phyloP scores from a whole-genome alignment of 164 flowering plant species.

The Magnolia kwangsiensis region DNA sequence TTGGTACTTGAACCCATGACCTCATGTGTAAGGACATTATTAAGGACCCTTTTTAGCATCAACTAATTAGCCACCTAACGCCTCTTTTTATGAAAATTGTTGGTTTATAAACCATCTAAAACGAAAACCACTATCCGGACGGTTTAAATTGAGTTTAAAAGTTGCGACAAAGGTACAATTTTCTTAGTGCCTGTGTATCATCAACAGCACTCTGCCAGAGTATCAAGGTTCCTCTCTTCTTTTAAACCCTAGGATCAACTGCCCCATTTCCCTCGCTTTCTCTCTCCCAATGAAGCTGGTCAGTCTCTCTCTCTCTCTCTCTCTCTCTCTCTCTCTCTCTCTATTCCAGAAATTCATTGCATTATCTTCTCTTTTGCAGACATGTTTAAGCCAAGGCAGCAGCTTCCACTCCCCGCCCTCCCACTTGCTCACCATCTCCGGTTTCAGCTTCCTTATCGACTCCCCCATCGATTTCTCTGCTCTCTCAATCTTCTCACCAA shows the following conservation, averaged over 20 bases:
- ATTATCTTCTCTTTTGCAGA: slow-evolving; percentile 28
- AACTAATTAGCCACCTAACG: too few relatives aligned
- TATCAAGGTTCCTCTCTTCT: background rate
- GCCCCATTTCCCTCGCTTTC: background rate
- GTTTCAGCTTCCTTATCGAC: slow-evolving; percentile 61
- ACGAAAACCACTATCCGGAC: too few relatives aligned
- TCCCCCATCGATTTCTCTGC: slow-evolving; percentile 88
- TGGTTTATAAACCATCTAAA: too few relatives aligned
- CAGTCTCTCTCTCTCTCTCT: background rate
- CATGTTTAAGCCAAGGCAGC: slow-evolving; percentile 36
- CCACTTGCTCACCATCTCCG: slow-evolving; percentile 38
- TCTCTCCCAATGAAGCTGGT: slow-evolving; percentile 7
- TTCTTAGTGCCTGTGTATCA: too few relatives aligned
- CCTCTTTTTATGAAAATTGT: too few relatives aligned
- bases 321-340: background rate
- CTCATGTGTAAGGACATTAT: too few relatives aligned
- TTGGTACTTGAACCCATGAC: too few relatives aligned
- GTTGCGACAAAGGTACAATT: too few relatives aligned
- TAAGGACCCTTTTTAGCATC: too few relatives aligned
- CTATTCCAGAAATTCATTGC: background rate
- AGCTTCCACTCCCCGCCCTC: slow-evolving; percentile 31
- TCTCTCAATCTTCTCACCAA: slow-evolving; percentile 63
- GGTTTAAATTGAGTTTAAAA: too few relatives aligned
- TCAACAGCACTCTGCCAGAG: too few relatives aligned
- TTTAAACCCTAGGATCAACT: too few relatives aligned